A percentile compares a stretch with the other conserved stretches of the same genome.
These are phyloP conservation scores for Lactifluus rugatus DNA, from an alignment of 768 basidiomycete species.

Conservation along the genomic window DNA sequence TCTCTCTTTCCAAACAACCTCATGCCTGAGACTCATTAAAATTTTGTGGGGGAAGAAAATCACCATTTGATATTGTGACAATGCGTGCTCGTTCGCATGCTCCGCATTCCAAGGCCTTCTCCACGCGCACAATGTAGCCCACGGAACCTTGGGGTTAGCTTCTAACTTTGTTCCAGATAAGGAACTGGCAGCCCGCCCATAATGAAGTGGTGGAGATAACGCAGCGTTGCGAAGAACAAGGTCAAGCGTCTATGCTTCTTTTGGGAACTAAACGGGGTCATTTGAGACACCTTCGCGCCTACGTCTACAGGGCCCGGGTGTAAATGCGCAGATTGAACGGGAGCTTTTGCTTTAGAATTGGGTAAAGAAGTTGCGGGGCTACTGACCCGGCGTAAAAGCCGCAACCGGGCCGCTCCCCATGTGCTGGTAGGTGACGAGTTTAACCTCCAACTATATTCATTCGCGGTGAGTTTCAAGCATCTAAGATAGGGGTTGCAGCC, in stretches of 20 bases:
- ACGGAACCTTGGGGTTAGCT: not conserved
- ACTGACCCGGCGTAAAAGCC: slow-evolving; percentile 1
- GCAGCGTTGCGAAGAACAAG: not conserved
- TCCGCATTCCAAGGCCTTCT: too few species aligned
- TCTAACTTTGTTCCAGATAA: slow-evolving; percentile 6
- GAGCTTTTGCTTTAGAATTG: not conserved
- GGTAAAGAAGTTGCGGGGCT: not conserved
- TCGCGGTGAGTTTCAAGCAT: not conserved
- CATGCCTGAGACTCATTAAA: too few species aligned
- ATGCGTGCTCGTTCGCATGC: too few species aligned
- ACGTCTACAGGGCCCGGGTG: not conserved
- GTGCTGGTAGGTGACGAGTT: too few species aligned
- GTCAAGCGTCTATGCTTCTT: not conserved
- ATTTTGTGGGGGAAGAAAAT: too few species aligned
- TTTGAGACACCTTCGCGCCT: not conserved
- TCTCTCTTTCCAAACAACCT: too few species aligned
- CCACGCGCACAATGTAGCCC: not conserved
- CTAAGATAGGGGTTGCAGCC: not conserved
- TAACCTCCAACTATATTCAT: not conserved
- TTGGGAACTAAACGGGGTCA: not conserved
- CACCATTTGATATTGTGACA: too few species aligned
- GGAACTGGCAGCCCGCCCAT: slow-evolving; percentile 1
- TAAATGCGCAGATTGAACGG: slow-evolving; percentile 9
- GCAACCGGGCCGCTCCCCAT: too few species aligned
- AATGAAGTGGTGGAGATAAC: slow-evolving; percentile 2